Percentiles rank a stretch among this genome's conserved stretches.
These are phyloP conservation scores for Silene coronaria DNA, from an alignment of 179 eudicot species.

Conservation along the genomic window DNA sequence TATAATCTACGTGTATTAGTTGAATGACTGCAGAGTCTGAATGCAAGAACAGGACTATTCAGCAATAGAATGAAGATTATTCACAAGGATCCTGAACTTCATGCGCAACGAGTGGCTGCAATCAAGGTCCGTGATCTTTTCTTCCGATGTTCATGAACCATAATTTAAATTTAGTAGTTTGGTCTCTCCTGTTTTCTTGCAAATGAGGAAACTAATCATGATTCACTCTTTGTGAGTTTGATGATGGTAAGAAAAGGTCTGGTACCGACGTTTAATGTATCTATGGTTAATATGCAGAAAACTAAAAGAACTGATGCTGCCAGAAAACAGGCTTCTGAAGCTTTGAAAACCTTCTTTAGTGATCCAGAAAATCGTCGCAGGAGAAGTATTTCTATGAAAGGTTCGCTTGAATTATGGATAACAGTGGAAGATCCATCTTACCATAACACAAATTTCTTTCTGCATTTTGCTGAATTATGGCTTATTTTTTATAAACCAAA, in stretches of 20 bases:
- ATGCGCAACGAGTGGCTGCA: conserved; percentile 89
- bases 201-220: neutral
- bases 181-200: neutral
- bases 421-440: too few relatives aligned
- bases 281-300: conserved; percentile 41
- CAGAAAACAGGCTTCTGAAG: conserved; percentile 79
- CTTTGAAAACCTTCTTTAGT: conserved; percentile 70
- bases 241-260: neutral
- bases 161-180: neutral
- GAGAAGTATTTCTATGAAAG: conserved; percentile 87
- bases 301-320: conserved; percentile 66
- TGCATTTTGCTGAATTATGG: too few relatives aligned
- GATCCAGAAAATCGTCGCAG: conserved; percentile 83
- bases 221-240: neutral
- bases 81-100: conserved; percentile 76
- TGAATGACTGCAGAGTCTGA: conserved; percentile 97
- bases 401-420: conserved; percentile 28
- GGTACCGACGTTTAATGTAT: neutral
- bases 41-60: conserved; percentile 87
- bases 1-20: conserved; percentile 65
- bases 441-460: too few relatives aligned
- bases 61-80: conserved; percentile 94
- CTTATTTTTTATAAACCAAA: too few relatives aligned
- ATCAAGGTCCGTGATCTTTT: conserved; percentile 54
- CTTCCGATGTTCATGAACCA: neutral